Evolutionary conservation across 495 filamentous ascomycete genomes (phyloP), one percentile per base, ranked within the genome.

Genomic region (Aspergillus taichungensis): DNA sequence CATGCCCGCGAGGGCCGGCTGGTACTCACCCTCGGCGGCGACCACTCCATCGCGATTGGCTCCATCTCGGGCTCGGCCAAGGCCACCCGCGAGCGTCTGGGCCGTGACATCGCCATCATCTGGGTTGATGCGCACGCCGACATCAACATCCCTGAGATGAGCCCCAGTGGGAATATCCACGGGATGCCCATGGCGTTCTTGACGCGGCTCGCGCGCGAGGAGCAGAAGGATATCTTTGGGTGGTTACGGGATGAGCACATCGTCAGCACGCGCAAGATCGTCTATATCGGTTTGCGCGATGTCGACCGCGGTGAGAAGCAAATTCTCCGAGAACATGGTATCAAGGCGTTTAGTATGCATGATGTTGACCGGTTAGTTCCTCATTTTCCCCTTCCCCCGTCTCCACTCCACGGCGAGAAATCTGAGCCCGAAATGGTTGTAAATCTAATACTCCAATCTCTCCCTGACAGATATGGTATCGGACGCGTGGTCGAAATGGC

Each of bases 101-200:
- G 80, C 10, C 72, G 81, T 34, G 90, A 96, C 47, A 77, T 95
- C 37, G 91, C 88, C 0, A 86, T 99, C 6, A 91, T 99, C 58
- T 99, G 92, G 92, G 92, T 99, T 6, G 92, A 99, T 64, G 92
- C 92, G 13, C 92, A 99, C 59, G 86, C 90, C 13, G 92, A 97
- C 58, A 95, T 99, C 73, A 99, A 99, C 65, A 85, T 85, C 8
- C 92, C 92, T 37, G 89, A 96, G 74, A 85, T 82, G 35, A 88
- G 83, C 52, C 83, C 71, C 9, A 92, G 86, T 43, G 92, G 92
- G 1, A 97, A 97, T 61, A 86, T 99, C 51, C 92, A 99, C 67
- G 92, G 92, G 34, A 99, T 99, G 92, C 94, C 92, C 7, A 87
- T 97, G 44, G 82, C 86, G 3, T 99, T 95, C 65, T 62, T 97